Evolutionary conservation across 139 green algal genomes (phyloP).

Genomic region (Astrephomene gubernaculifera): DNA sequence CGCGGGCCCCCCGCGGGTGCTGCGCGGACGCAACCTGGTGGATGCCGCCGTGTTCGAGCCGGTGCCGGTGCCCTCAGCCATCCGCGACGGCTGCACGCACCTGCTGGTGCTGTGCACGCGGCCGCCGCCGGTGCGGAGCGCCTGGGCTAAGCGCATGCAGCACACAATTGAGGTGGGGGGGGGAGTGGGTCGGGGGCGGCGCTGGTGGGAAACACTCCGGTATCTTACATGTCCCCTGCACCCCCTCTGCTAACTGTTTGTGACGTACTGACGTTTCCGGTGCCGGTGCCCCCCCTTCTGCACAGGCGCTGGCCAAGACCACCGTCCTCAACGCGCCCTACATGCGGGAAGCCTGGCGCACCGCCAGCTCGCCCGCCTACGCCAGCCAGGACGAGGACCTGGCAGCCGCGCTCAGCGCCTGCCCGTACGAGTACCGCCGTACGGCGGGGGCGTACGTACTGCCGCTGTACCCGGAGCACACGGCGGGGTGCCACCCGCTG

Average conservation of each 20-base stretch:
- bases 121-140: slow-evolving; percentile 37
- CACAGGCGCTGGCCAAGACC: not conserved
- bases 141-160: slow-evolving; percentile 43
- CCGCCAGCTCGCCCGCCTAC: not conserved
- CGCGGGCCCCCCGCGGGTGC: slow-evolving; percentile 48
- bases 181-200: not conserved
- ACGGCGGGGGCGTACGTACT: slow-evolving; percentile 49
- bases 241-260: too few relatives aligned
- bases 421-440: slow-evolving; percentile 19
- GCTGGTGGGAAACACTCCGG: too few relatives aligned
- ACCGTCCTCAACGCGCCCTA: slow-evolving; percentile 55
- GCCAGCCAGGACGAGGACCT: slow-evolving; percentile 33
- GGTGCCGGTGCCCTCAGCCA: slow-evolving; percentile 60
- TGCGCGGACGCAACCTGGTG: slow-evolving; percentile 76
- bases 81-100: slow-evolving; percentile 88
- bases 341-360: slow-evolving; percentile 70
- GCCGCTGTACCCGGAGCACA: slow-evolving; percentile 52
- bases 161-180: slow-evolving; percentile 31
- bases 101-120: slow-evolving; percentile 82
- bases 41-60: slow-evolving; percentile 93
- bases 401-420: slow-evolving; percentile 26
- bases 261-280: too few relatives aligned
- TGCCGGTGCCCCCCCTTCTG: too few relatives aligned
- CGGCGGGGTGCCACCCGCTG: slow-evolving; percentile 62
- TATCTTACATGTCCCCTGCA: too few relatives aligned